Base-by-base conservation (phyloP, 306 rosid species). In the Vigna angularis region DNA sequence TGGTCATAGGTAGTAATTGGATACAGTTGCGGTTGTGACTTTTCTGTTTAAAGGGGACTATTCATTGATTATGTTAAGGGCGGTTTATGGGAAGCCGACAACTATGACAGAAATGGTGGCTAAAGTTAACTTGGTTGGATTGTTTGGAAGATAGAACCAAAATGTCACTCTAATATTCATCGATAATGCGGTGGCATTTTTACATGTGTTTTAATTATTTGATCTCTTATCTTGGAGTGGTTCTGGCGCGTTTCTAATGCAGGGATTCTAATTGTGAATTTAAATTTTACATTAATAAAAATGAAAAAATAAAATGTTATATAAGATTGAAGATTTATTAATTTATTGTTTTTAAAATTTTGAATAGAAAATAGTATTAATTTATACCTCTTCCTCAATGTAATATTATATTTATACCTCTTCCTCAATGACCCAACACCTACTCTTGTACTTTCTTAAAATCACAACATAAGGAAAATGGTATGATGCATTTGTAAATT, bases 41-140 rank as follows among this genome's bases (percentile, higher is more conserved):
- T 45, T 52, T 44, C 17, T 26, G 18, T 2, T 15, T 32, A 28
- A 62, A n/a, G 28, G 44, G 12, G 26, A 14, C 0, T 30, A 48
- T 30, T 62, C n/a, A 34, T 63, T 30, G 40, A 64, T 49, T 17
- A 3, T 17, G 26, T 4, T 9, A 18, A 2, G 72, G 51, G 52
- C 18, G 6, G 11, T 32, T 50, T 18, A 73, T 30, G 17, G 1
- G 28, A 14, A 26, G 58, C 68, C 74, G 75, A 44, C 74, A 66
- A 42, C 47, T 67, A 67, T 2, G 81, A 77, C 68, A 55, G 67
- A 66, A 55, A 66, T 40, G 42, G 14, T 14, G 28, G 4, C 30
- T 22, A 11, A 56, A 73, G 28, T 50, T 20, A 20, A 55, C 32
- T 3, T 55, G 14, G 4, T 4, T 1, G 49, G 14, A 12, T 45